Evolutionary conservation across 2,329 filamentous ascomycete genomes (phyloP), one percentile per base, ranked within the genome.

Genomic region (Colletotrichum karsti): DNA sequence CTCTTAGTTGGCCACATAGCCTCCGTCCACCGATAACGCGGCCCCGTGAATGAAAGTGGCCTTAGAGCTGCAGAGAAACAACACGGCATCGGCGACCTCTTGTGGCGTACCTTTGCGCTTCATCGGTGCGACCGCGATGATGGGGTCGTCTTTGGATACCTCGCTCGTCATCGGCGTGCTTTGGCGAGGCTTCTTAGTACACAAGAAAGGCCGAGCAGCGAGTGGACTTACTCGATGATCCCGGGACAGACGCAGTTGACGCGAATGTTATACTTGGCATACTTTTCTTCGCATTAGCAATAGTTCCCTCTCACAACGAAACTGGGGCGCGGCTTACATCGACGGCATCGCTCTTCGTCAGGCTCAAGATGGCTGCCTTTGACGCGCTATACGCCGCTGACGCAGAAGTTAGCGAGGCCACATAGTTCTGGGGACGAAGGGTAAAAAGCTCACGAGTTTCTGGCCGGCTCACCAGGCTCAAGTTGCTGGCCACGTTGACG

Each of bases 321-420:
- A n/a, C n/a, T n/a, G n/a, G n/a, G n/a, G n/a, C n/a, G n/a, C n/a
- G n/a, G n/a, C 77, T 69, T 59, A 82, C 81, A 70, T 84, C 81
- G 41, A 84, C 81, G n/a, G 83, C 83, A 75, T 84, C 82, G 55
- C 78, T 80, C 65, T 78, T 81, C 4, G 83, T 85, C 75, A 85
- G 74, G 39, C 78, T 78, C 7, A 84, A 80, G 0, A 85, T 78
- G 1, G 82, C 83, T 5, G 82, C 81, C 60, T 85, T 85, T 5
- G 79, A 80, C 2, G 82, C 82, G 62, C 78, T 82, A 64, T 85
- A 85, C 3, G 80, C 79, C 2, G 81, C 81, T 83, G 44, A 9
- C 20, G 22, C 8, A 35, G 3, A 33, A 3, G 9, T 46, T 5
- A 53, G 37, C 10, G 5, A 3, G 39, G 15, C 2, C 33, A 37